A percentile compares a stretch with the other conserved stretches of the same genome.
Evolutionary conservation across 2,329 filamentous ascomycete genomes (phyloP).

Genomic region (Xylaria sp.): DNA sequence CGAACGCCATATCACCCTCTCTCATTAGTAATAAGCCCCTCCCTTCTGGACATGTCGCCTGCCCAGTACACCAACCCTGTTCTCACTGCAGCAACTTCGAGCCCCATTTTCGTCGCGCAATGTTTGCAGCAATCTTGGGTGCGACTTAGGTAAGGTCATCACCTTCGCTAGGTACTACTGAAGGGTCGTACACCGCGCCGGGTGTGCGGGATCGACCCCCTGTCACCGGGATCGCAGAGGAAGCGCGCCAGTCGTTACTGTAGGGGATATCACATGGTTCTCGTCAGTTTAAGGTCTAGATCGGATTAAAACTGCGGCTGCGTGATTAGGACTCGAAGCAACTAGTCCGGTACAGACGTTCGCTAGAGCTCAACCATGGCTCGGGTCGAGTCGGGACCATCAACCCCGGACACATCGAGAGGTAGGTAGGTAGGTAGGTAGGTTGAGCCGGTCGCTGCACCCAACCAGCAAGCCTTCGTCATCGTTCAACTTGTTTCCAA

Average conservation of each 20-base stretch:
- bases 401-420: not conserved
- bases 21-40: conserved; percentile 19
- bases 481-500: not conserved
- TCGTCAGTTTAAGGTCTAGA: not conserved
- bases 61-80: not conserved
- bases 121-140: conserved; percentile 4
- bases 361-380: conserved; percentile 16
- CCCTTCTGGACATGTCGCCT: not conserved
- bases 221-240: not conserved
- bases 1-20: not conserved
- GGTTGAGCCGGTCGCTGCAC: conserved; percentile 2
- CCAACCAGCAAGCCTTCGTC: not conserved
- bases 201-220: not conserved
- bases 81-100: conserved; percentile 8
- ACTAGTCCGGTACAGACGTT: not conserved
- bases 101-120: conserved; percentile 6
- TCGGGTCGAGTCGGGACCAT: not conserved
- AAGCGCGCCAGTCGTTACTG: not conserved
- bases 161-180: conserved; percentile 1
- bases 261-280: conserved; percentile 3
- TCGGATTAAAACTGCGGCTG: conserved; percentile 1
- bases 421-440: not conserved
- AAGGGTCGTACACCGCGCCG: not conserved
- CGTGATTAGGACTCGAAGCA: conserved; percentile 4
- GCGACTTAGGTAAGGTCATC: conserved; percentile 10